These are phyloP conservation scores for Pezicula neosporulosa DNA, from an alignment of 2,329 filamentous ascomycete genomes.

Conservation along the genomic window DNA sequence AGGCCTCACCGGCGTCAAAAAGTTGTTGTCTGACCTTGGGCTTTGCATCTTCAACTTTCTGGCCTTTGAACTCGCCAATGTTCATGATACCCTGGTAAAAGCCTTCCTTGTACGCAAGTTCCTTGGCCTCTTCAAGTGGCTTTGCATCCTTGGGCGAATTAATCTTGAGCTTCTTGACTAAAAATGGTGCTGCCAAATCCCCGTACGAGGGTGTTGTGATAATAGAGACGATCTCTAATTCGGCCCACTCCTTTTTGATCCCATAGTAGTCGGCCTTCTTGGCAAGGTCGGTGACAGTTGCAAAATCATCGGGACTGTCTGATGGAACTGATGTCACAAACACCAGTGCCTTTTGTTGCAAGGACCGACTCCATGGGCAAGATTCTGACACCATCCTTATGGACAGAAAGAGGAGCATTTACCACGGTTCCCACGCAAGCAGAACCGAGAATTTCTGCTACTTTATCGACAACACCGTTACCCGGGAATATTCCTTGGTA, in stretches of 20 bases:
- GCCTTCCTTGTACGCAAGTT: slow-evolving; percentile 93
- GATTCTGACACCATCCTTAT: slow-evolving; percentile 80
- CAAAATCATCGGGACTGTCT: slow-evolving; percentile 93
- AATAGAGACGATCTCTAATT: slow-evolving; percentile 83
- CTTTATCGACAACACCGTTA: slow-evolving; percentile 72
- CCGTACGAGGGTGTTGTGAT: slow-evolving; percentile 87
- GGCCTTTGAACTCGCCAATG: slow-evolving; percentile 82
- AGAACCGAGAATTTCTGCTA: slow-evolving; percentile 71
- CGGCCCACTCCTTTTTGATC: slow-evolving; percentile 95
- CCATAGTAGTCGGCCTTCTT: slow-evolving; percentile 97
- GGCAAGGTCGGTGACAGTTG: slow-evolving; percentile 78
- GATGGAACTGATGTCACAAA: slow-evolving; percentile 92
- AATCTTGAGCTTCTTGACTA: slow-evolving; percentile 94
- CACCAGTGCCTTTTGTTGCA: slow-evolving; percentile 90
- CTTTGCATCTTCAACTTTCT: slow-evolving; percentile 84
- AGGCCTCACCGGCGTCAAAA: slow-evolving; percentile 74
- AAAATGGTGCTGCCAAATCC: slow-evolving; percentile 74
- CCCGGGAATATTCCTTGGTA: slow-evolving; percentile 83
- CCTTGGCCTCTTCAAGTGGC: slow-evolving; percentile 89
- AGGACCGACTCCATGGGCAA: slow-evolving; percentile 94
- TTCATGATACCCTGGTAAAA: slow-evolving; percentile 94
- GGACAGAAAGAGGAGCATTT: slow-evolving; percentile 81
- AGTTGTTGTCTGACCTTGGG: slow-evolving; percentile 77
- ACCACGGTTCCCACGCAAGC: slow-evolving; percentile 86
- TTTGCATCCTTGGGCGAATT: slow-evolving; percentile 92